phyloP scores from a whole-genome alignment of 768 basidiomycete species.

The Collybiopsis luxurians region DNA sequence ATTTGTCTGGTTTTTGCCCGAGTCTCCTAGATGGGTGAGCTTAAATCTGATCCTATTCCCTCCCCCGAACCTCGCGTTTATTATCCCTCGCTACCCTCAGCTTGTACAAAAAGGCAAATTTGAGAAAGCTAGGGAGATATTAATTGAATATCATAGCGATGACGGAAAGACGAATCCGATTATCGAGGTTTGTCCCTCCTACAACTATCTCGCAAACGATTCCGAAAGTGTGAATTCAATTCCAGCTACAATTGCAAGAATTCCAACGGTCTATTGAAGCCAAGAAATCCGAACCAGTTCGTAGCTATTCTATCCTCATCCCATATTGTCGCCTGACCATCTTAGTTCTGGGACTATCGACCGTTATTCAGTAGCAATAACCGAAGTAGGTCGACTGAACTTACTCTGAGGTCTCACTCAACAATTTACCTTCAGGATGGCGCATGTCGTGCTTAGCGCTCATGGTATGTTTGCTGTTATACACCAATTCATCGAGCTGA shows the following conservation, averaged over 20 bases:
- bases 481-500: too few relatives aligned
- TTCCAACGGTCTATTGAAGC: slow-evolving; percentile 18
- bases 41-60: too few relatives aligned
- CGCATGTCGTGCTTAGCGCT: slow-evolving; percentile 21
- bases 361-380: slow-evolving; percentile 17
- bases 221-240: neutral
- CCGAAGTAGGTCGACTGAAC: slow-evolving; percentile 10
- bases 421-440: slow-evolving; percentile 22
- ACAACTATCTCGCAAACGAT: neutral
- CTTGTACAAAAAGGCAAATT: slow-evolving; percentile 29
- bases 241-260: slow-evolving; percentile 20
- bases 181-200: slow-evolving; percentile 16
- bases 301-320: neutral
- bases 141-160: slow-evolving; percentile 23
- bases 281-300: slow-evolving; percentile 15
- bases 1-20: slow-evolving; percentile 37
- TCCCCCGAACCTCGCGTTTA: slow-evolving; percentile 12
- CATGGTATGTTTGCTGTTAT: slow-evolving; percentile 15
- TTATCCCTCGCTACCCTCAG: neutral
- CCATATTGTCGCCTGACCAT: neutral
- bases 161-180: slow-evolving; percentile 21
- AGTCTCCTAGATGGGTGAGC: slow-evolving; percentile 18
- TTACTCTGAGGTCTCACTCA: too few relatives aligned
- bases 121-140: slow-evolving; percentile 28
- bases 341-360: slow-evolving; percentile 23